Evolutionary conservation across 208 protist genomes (phyloP).

Genomic region (Crithidia acanthocephali): DNA sequence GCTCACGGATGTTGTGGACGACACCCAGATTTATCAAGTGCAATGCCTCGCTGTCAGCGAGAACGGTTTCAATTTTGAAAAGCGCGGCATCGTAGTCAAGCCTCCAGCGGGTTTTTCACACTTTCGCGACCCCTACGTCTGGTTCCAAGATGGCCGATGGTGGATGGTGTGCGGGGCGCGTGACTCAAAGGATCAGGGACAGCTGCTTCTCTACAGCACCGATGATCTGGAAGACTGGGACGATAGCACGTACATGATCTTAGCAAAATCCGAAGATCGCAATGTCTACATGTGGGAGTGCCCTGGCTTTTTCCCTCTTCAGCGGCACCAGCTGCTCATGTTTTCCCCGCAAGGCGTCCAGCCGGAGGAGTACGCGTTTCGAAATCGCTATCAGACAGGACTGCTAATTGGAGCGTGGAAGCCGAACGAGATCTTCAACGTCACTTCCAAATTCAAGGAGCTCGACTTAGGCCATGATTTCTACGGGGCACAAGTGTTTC

Average conservation of each 20-base stretch:
- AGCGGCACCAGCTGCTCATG: conserved; percentile 38
- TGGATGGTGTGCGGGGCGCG: conserved; percentile 67
- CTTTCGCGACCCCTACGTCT: conserved; percentile 59
- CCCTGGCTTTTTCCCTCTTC: conserved; percentile 47
- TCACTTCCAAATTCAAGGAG: conserved; percentile 41
- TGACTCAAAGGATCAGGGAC: conserved; percentile 63
- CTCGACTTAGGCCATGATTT: conserved; percentile 59
- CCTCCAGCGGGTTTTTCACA: conserved; percentile 62
- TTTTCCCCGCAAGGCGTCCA: conserved; percentile 49
- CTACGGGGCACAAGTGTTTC: conserved; percentile 49
- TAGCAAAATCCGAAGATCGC: conserved; percentile 56
- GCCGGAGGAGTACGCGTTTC: conserved; percentile 33
- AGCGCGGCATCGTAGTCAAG: conserved; percentile 72
- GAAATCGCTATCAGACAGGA: conserved; percentile 53
- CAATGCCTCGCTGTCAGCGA: conserved; percentile 75
- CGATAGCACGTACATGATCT: conserved; percentile 58
- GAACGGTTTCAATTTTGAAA: conserved; percentile 69
- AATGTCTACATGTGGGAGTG: conserved; percentile 71
- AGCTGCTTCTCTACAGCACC: conserved; percentile 69
- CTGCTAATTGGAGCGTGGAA: conserved; percentile 49
- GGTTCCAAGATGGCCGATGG: conserved; percentile 55
- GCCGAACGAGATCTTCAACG: conserved; percentile 41
- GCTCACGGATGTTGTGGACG: conserved; percentile 43
- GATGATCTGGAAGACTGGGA: conserved; percentile 76
- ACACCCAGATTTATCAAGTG: conserved; percentile 63